Evolutionary conservation across 805 yeast species (phyloP).

Genomic region (Saccharomycopsis babjevae): DNA sequence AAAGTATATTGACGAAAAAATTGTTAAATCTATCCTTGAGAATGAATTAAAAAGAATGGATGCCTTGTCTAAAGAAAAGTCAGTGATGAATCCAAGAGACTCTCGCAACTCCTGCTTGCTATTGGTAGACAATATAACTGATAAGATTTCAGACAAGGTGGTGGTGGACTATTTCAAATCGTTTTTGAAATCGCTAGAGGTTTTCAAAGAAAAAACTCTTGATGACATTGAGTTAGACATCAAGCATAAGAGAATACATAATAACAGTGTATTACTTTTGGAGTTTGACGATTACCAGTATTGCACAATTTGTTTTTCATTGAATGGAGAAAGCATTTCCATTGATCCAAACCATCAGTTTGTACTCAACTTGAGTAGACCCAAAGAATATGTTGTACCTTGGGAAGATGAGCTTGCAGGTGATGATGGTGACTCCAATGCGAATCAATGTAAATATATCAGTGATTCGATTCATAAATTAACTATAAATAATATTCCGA

Average conservation of each 20-base stretch:
- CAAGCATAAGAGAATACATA: slow-evolving; percentile 20
- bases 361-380: slow-evolving; percentile 30
- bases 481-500: slow-evolving; percentile 36
- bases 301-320: slow-evolving; percentile 45
- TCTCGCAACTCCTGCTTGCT: slow-evolving; percentile 23
- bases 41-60: slow-evolving; percentile 7
- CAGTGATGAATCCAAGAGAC: slow-evolving; percentile 22
- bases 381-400: slow-evolving; percentile 35
- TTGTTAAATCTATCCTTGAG: slow-evolving; percentile 5
- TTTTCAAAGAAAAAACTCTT: slow-evolving; percentile 28
- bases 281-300: slow-evolving; percentile 40
- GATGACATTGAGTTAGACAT: slow-evolving; percentile 24
- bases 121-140: slow-evolving; percentile 17
- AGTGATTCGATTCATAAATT: slow-evolving; percentile 39
- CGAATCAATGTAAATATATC: slow-evolving; percentile 15
- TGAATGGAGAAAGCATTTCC: slow-evolving; percentile 2
- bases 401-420: slow-evolving; percentile 15
- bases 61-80: slow-evolving; percentile 18
- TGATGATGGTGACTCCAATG: slow-evolving; percentile 22
- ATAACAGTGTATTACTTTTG: slow-evolving; percentile 33
- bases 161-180: slow-evolving; percentile 37
- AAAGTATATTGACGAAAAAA: slow-evolving; percentile 13
- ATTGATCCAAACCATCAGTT: slow-evolving; percentile 19
- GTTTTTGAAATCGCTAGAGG: slow-evolving; percentile 34
- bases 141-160: slow-evolving; percentile 22